Evolutionary conservation across 164 flowering plant genomes (phyloP), one percentile per base, ranked within the genome.

Genomic region (Protea cynaroides): DNA sequence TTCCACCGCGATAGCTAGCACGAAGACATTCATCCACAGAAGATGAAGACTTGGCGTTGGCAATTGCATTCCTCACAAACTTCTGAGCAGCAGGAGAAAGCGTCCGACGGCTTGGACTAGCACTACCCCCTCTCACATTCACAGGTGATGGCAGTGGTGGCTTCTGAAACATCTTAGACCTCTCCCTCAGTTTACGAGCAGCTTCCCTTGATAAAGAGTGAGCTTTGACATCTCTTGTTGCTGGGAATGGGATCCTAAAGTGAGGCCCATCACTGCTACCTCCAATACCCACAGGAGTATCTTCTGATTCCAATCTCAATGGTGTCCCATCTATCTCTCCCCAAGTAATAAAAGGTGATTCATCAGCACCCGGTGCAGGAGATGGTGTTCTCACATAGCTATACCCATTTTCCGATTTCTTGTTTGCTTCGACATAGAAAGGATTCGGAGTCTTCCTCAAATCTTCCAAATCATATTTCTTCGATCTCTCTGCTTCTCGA

Each of bases 321-420:
- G 98, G 98, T 0, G 97, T 90, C 60, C 97, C 98, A 74, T 90
- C 98, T 66, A 93, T 90, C 76, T 93, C 98, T 40, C 98, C 98
- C 98, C 98, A 93, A 14, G 98, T 93, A 21, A 93, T 87, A 58
- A 93, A 86, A 0, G 98, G 98, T 1, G 98, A 93, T 63, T 77
- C 98, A 71, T 87, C 94, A 17, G 75, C 90, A 55, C 98, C 98
- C 0, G 96, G 97, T 18, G 89, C 91, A 37, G 97, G 98, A 1
- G 98, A 90, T 0, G 98, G 98, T 0, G 98, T 93, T 73, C 59
- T 79, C 21, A 93, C 92, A 77, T 72, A 93, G 43, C 77, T 89
- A 75, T 89, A 93, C 15, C 97, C 97, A 67, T 90, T 83, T 18
- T 87, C 89, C 0, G 86, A 82, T 56, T 76, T 85, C 83, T 89